These are phyloP conservation scores for Kandelia obovata DNA, from an alignment of 345 rosid species.

Conservation along the genomic window DNA sequence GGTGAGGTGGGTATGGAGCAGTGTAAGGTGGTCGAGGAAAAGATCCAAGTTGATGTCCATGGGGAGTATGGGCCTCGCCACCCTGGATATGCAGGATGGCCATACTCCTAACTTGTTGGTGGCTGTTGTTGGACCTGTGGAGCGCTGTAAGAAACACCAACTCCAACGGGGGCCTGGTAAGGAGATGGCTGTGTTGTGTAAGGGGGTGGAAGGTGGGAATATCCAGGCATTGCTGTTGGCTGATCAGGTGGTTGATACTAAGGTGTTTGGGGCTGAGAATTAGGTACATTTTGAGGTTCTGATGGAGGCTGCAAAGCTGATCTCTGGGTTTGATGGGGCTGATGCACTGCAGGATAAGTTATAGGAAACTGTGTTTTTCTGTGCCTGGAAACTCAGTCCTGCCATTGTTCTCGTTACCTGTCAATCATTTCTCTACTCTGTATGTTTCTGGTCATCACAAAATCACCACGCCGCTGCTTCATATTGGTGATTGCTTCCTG, in stretches of 20 bases:
- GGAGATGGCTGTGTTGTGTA: conserved; percentile 58
- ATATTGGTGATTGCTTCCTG: conserved; percentile 93
- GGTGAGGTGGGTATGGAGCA: conserved; percentile 59
- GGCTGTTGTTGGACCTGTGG: conserved; percentile 60
- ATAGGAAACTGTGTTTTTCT: conserved; percentile 49
- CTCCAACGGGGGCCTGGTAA: conserved; percentile 44
- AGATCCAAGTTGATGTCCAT: conserved; percentile 56
- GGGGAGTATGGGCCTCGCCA: conserved; percentile 79
- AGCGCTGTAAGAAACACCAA: conserved; percentile 53
- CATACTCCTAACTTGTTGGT: conserved; percentile 57
- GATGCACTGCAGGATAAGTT: conserved; percentile 63
- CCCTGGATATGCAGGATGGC: conserved; percentile 83
- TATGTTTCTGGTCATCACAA: conserved; percentile 92
- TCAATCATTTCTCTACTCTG: conserved; percentile 96
- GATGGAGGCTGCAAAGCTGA: conserved; percentile 37
- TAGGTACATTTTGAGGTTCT: conserved; percentile 51
- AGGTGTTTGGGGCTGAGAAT: conserved; percentile 46
- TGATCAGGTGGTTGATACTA: conserved; percentile 75
- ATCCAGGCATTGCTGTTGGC: conserved; percentile 48
- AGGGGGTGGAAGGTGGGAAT: conserved; percentile 47
- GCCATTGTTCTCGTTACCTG: conserved; percentile 89
- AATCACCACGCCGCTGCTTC: conserved; percentile 96
- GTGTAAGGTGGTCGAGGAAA: conserved; percentile 77
- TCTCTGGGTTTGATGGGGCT: conserved; percentile 48
- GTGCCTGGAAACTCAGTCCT: conserved; percentile 85